A percentile compares a stretch with the other conserved stretches of the same genome.
Evolutionary conservation across 805 yeast genomes (phyloP).

Genomic region (Ascoidea rubescens): DNA sequence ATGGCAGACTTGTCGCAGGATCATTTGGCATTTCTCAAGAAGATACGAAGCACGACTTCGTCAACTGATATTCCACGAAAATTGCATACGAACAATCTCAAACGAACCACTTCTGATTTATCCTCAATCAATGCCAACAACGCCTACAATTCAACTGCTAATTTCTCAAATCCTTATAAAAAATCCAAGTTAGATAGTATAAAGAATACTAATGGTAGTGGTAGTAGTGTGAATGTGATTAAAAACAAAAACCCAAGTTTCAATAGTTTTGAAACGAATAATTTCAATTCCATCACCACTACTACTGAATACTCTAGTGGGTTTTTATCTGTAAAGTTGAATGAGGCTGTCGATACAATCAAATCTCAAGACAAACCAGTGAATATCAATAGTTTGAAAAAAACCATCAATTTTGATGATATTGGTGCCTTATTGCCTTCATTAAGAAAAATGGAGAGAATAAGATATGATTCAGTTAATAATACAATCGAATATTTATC

Average conservation of each 20-base stretch:
- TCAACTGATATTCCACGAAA: too few species aligned
- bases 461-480: conserved; percentile 47
- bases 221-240: not conserved
- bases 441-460: conserved; percentile 62
- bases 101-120: too few species aligned
- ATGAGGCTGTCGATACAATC: conserved; percentile 84
- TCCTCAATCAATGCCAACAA: too few species aligned
- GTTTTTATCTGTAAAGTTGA: conserved; percentile 75
- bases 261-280: not conserved
- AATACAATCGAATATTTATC: conserved; percentile 78
- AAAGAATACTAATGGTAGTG: not conserved
- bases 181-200: not conserved
- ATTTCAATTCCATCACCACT: conserved; percentile 3
- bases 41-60: too few species aligned
- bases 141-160: too few species aligned
- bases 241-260: conserved; percentile 12
- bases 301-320: conserved; percentile 18
- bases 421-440: conserved; percentile 56
- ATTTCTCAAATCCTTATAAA: not conserved
- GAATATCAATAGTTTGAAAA: conserved; percentile 46
- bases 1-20: too few species aligned
- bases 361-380: conserved; percentile 61
- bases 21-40: too few species aligned
- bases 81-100: too few species aligned
- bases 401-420: conserved; percentile 40